phyloP scores from a whole-genome alignment of 2,329 filamentous ascomycete species.

The Monascus ruber region DNA sequence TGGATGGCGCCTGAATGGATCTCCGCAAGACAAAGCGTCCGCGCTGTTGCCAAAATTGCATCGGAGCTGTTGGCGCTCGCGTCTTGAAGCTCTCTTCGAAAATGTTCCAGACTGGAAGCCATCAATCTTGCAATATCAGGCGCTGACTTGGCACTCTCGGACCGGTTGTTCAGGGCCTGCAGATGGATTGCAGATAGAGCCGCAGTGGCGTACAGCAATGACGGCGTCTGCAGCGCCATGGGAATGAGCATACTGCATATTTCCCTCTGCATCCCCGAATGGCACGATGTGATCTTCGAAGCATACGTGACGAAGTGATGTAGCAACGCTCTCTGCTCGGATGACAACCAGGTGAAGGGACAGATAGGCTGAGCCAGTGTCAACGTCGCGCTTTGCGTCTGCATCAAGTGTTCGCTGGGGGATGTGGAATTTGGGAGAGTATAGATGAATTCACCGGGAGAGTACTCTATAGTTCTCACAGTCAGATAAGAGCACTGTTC shows the following conservation, averaged over 20 bases:
- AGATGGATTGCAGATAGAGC: slow-evolving; percentile 34
- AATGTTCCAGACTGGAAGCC: slow-evolving; percentile 30
- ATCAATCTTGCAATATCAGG: slow-evolving; percentile 28
- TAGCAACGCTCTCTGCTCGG: slow-evolving; percentile 25
- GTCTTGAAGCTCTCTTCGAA: slow-evolving; percentile 28
- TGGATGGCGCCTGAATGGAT: slow-evolving; percentile 31
- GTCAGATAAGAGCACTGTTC: background rate
- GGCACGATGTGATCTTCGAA: slow-evolving; percentile 30
- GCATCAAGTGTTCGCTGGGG: background rate
- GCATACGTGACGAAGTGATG: slow-evolving; percentile 32
- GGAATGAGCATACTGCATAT: slow-evolving; percentile 34
- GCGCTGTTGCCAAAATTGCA: slow-evolving; percentile 30
- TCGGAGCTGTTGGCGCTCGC: slow-evolving; percentile 19
- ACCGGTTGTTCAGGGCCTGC: slow-evolving; percentile 23
- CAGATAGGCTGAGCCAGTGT: slow-evolving; percentile 20
- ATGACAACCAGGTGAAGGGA: slow-evolving; percentile 25
- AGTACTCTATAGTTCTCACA: slow-evolving; percentile 18
- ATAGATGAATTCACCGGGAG: slow-evolving; percentile 29
- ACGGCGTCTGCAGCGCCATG: slow-evolving; percentile 33
- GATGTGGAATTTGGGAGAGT: slow-evolving; percentile 18
- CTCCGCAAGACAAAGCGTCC: slow-evolving; percentile 33
- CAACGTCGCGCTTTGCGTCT: slow-evolving; percentile 8
- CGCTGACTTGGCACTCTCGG: slow-evolving; percentile 25
- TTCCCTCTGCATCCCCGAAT: slow-evolving; percentile 29
- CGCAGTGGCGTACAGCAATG: slow-evolving; percentile 32